phyloP scores from a whole-genome alignment of 225 moss, liverwort and hornwort species.

The Physcomitrium patens region DNA sequence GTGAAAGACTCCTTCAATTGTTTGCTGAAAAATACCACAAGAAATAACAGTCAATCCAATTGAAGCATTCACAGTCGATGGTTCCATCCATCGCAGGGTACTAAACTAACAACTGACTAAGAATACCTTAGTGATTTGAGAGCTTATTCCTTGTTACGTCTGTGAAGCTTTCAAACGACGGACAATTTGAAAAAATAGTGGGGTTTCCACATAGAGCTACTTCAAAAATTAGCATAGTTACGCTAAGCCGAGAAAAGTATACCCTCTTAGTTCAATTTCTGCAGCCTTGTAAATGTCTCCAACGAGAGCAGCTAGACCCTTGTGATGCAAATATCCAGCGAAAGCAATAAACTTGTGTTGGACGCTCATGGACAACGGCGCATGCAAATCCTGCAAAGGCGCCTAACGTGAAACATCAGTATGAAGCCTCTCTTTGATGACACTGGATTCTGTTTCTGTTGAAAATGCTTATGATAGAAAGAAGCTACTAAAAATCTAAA shows the following conservation, averaged over 20 bases:
- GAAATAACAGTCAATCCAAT: not conserved
- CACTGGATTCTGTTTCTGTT: not conserved
- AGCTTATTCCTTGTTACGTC: not conserved
- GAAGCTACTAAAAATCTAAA: not conserved
- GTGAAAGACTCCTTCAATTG: slow-evolving; percentile 73
- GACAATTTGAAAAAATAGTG: not conserved
- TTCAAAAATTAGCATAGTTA: not conserved
- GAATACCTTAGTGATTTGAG: slow-evolving; percentile 14
- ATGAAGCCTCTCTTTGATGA: not conserved
- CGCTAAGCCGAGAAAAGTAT: slow-evolving; percentile 14
- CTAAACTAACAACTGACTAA: not conserved
- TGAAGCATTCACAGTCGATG: not conserved
- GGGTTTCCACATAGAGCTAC: not conserved
- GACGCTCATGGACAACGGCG: slow-evolving; percentile 70
- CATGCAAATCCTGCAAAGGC: slow-evolving; percentile 58
- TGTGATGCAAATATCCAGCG: slow-evolving; percentile 72
- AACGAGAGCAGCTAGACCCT: slow-evolving; percentile 63
- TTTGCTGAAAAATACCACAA: slow-evolving; percentile 33
- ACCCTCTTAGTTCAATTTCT: slow-evolving; percentile 66
- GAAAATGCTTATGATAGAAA: not conserved
- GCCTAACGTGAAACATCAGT: not conserved
- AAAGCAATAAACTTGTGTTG: slow-evolving; percentile 86
- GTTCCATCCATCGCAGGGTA: not conserved
- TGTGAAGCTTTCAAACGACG: not conserved
- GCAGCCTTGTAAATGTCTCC: slow-evolving; percentile 65